phyloP scores from a whole-genome alignment of 2,329 filamentous ascomycete species.

The Coniochaeta pulveracea region DNA sequence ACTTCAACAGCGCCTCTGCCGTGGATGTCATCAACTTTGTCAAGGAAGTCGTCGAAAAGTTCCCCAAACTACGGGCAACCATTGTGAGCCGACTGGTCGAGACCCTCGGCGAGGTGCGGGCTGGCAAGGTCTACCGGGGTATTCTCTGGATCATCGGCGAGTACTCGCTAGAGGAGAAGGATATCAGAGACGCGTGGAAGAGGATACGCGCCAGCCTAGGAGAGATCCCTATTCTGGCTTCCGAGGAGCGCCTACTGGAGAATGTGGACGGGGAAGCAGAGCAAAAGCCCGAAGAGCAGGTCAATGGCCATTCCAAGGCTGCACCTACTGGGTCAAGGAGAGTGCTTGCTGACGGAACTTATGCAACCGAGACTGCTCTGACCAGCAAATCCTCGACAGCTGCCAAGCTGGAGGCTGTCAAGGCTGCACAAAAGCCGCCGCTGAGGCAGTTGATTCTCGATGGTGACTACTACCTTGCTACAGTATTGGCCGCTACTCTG shows the following conservation, averaged over 20 bases:
- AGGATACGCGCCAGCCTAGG: slow-evolving; percentile 86
- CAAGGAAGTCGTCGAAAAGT: slow-evolving; percentile 98
- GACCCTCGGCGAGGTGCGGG: slow-evolving; percentile 84
- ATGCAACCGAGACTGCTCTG: slow-evolving; percentile 90
- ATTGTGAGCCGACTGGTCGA: slow-evolving; percentile 85
- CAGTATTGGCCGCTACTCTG: slow-evolving; percentile 88
- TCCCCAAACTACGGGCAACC: slow-evolving; percentile 75
- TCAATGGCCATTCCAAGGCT: slow-evolving; percentile 72
- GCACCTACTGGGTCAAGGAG: slow-evolving; percentile 78
- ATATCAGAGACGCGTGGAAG: slow-evolving; percentile 96
- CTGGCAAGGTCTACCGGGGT: slow-evolving; percentile 93
- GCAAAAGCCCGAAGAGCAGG: slow-evolving; percentile 47
- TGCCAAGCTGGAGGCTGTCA: slow-evolving; percentile 89
- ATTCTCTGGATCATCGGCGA: slow-evolving; percentile 97
- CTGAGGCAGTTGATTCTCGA: slow-evolving; percentile 91
- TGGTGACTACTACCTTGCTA: slow-evolving; percentile 91
- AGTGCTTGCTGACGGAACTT: slow-evolving; percentile 91
- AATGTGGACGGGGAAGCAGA: slow-evolving; percentile 65
- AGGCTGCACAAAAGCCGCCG: slow-evolving; percentile 92
- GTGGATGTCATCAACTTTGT: slow-evolving; percentile 98
- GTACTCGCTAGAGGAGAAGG: slow-evolving; percentile 86
- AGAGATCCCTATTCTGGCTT: slow-evolving; percentile 92
- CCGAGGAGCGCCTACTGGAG: slow-evolving; percentile 84
- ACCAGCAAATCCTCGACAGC: slow-evolving; percentile 86
- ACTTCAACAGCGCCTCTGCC: slow-evolving; percentile 94